phyloP scores from a whole-genome alignment of 768 basidiomycete genomes.

The Kwoniella shandongensis region DNA sequence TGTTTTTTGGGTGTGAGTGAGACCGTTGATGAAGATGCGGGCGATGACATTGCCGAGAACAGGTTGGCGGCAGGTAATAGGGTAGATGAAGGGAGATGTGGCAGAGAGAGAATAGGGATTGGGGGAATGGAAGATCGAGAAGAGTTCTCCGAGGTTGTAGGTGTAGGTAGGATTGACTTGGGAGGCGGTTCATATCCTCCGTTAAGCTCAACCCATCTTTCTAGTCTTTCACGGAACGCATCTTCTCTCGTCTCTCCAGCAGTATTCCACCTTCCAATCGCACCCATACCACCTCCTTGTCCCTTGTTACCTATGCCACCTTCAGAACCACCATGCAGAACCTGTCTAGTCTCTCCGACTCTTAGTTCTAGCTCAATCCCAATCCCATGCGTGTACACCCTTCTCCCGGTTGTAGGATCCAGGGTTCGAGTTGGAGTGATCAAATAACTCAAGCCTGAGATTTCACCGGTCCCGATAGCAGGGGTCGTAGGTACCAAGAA shows the following conservation, averaged over 20 bases:
- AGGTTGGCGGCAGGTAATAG: conserved; percentile 36
- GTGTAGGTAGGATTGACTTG: conserved; percentile 32
- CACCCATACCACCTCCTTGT: conserved; percentile 47
- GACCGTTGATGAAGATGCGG: conserved; percentile 8
- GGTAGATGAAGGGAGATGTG: conserved; percentile 37
- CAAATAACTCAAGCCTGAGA: conserved; percentile 33
- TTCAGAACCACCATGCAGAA: conserved; percentile 38
- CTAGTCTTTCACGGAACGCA: conserved; percentile 36
- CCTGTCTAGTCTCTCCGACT: conserved; percentile 46
- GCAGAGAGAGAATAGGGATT: conserved; percentile 41
- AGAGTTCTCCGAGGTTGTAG: conserved; percentile 24
- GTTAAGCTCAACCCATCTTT: conserved; percentile 47
- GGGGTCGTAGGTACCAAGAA: conserved; percentile 30
- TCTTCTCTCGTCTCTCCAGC: conserved; percentile 41
- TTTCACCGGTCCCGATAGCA: conserved; percentile 6
- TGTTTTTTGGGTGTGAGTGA: conserved; percentile 21
- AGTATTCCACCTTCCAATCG: conserved; percentile 50
- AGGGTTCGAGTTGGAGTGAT: conserved; percentile 48
- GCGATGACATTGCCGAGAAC: conserved; percentile 21
- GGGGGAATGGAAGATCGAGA: conserved; percentile 37
- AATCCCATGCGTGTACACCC: conserved; percentile 49
- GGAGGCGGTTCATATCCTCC: conserved; percentile 36
- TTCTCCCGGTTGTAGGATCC: conserved; percentile 34
- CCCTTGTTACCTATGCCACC: conserved; percentile 47
- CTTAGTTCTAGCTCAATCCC: conserved; percentile 47